These are phyloP conservation scores for Colletotrichum sp. DNA, from an alignment of 2,329 filamentous ascomycete species.

Conservation along the genomic window DNA sequence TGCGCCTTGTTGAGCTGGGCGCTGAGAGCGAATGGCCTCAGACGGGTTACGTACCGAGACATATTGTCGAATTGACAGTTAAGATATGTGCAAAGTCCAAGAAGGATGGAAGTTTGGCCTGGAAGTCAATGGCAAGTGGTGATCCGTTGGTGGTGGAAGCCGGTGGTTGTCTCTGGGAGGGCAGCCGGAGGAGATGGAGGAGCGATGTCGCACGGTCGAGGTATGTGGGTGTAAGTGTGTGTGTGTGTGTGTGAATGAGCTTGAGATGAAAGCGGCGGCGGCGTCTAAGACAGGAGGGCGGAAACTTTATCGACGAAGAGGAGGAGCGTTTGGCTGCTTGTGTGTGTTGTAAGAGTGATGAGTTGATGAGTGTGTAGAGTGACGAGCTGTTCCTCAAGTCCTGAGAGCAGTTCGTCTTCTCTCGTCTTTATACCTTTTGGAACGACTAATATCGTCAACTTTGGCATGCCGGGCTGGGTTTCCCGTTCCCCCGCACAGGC, in stretches of 20 bases:
- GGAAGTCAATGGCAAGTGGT: neutral
- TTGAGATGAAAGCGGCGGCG: neutral
- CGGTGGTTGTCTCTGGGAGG: neutral
- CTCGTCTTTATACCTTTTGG: neutral
- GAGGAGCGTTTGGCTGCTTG: neutral
- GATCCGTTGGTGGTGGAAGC: neutral
- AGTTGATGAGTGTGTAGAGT: neutral
- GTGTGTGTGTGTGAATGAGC: neutral
- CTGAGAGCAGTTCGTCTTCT: neutral
- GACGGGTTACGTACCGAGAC: conserved; percentile 16
- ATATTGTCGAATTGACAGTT: conserved; percentile 6
- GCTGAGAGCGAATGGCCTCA: conserved; percentile 1
- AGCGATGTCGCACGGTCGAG: neutral
- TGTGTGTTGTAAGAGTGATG: neutral
- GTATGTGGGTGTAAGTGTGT: neutral
- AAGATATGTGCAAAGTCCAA: neutral
- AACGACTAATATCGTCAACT: neutral
- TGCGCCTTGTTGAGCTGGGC: conserved; percentile 7
- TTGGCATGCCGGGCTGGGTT: neutral
- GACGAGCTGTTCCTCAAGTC: neutral
- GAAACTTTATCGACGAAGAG: neutral
- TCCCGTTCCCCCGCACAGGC: conserved; percentile 13
- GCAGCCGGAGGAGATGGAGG: neutral
- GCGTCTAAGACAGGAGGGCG: neutral
- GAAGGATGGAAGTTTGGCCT: neutral